Evolutionary conservation across 306 rosid genomes (phyloP).

Genomic region (Mucuna pruriens): DNA sequence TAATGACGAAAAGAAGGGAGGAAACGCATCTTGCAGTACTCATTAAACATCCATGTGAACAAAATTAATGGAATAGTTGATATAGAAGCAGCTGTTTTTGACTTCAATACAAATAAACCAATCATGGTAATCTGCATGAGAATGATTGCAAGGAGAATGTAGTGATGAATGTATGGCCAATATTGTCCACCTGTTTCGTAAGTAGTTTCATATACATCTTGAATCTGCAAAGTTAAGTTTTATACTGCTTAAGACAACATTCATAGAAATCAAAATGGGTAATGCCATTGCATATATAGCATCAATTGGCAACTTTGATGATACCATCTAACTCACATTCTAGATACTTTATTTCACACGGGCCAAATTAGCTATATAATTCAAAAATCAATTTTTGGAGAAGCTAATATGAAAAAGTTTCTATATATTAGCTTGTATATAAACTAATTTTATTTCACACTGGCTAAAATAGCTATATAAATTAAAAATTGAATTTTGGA

Average conservation of each 20-base stretch:
- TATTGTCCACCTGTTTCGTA: conserved; percentile 87
- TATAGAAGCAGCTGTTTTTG: conserved; percentile 84
- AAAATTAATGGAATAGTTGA: conserved; percentile 74
- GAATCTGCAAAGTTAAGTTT: conserved; percentile 62
- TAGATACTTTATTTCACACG: not conserved
- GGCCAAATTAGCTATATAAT: no score
- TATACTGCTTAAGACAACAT: conserved; percentile 14
- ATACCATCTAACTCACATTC: not conserved
- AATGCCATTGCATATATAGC: not conserved
- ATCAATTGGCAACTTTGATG: conserved; percentile 1
- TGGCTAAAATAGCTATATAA: no score
- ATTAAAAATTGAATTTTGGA: no score
- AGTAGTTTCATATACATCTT: conserved; percentile 72
- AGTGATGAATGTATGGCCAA: conserved; percentile 89
- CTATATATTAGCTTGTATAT: no score
- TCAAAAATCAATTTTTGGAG: no score
- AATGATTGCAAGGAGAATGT: conserved; percentile 70
- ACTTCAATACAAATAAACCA: conserved; percentile 83
- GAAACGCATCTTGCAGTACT: conserved; percentile 92
- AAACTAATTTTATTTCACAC: no score
- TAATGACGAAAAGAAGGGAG: conserved; percentile 71
- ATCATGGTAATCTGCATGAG: conserved; percentile 97
- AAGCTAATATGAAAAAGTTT: no score
- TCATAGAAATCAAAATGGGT: not conserved
- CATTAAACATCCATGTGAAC: conserved; percentile 75